phyloP scores from a whole-genome alignment of 768 basidiomycete genomes.

The Tubosaeta brunneosetosa region DNA sequence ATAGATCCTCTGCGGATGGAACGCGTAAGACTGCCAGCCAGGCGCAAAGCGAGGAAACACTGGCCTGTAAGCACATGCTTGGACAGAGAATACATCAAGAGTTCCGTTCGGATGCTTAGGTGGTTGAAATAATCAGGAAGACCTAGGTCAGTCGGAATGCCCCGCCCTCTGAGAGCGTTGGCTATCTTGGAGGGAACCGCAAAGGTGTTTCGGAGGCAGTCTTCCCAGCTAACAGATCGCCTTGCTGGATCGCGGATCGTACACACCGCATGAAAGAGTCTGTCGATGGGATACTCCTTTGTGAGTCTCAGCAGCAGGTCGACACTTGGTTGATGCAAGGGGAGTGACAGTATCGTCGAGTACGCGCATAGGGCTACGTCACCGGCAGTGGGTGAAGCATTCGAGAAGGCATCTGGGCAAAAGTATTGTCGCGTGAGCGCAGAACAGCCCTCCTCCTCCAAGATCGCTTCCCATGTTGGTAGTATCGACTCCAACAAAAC shows the following conservation, averaged over 20 bases:
- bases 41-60: constrained; percentile 15
- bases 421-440: constrained; percentile 65
- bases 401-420: constrained; percentile 59
- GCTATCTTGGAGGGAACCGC: constrained; percentile 74
- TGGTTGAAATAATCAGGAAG: constrained; percentile 52
- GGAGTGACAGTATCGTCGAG: constrained; percentile 52
- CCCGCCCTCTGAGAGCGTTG: constrained; percentile 54
- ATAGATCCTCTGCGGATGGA: constrained; percentile 37
- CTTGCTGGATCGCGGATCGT: constrained; percentile 19
- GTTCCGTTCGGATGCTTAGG: constrained; percentile 50
- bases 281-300: constrained; percentile 63
- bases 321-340: constrained; percentile 47
- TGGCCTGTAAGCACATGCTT: constrained; percentile 37
- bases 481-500: constrained; percentile 58
- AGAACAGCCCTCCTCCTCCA: constrained; percentile 46
- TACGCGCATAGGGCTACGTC: constrained; percentile 58
- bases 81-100: constrained; percentile 45
- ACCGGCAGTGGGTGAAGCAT: constrained; percentile 45
- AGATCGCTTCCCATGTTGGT: constrained; percentile 60
- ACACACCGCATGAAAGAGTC: constrained; percentile 55
- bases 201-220: constrained; percentile 60
- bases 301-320: constrained; percentile 51
- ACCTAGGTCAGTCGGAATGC: constrained; percentile 47
- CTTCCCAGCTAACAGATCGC: constrained; percentile 60
- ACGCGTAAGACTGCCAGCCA: constrained; percentile 7